Base-by-base conservation (phyloP, 805 yeast species). In the Metschnikowia amazonensis region DNA sequence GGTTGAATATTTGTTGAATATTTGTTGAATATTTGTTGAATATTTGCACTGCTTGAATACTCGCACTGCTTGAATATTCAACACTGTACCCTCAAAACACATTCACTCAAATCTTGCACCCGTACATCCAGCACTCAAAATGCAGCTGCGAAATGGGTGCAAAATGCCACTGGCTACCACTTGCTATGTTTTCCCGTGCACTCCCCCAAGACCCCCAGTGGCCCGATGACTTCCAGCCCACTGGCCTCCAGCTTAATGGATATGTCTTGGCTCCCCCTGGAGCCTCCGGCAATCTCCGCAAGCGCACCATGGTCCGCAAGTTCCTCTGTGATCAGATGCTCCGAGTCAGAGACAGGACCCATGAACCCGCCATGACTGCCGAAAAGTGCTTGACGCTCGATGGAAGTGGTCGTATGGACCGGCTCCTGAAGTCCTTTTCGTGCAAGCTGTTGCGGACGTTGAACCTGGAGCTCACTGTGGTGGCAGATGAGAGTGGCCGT, bases 251-350 rank as follows among this genome's bases (percentile, higher is more conserved):
- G 25, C 33, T 37, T 4, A 37, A 37, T 10, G 41, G 41, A n/a
- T 37, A 37, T 10, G 16, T 17, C 2, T 5, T 13, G 8, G 10
- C 27, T 10, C 47, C 32, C 18, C 28, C 44, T 18, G 37, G 36
- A 8, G n/a, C 28, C 25, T 20, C 24, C 18, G 44, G 38, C 9
- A 44, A 43, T 17, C 47, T 40, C 25, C 42, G 45, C 23, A 49
- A 49, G 21, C 52, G 52, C 27, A 46, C 52, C 20, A 21, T 49
- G 23, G 47, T 49, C 20, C 44, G 44, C 28, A 45, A 48, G 41
- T 49, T 49, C 20, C 47, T 49, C 32, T 48, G 47, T 27, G 28
- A 43, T 14, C 52, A 45, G 47, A 41, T 49, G 47, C 47, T 45
- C 47, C 38, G 42, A 23, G 49, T 49, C 24, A 36, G 40, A 23